Evolutionary conservation across 495 filamentous ascomycete genomes (phyloP).

Genomic region (Apiosordaria backusii): DNA sequence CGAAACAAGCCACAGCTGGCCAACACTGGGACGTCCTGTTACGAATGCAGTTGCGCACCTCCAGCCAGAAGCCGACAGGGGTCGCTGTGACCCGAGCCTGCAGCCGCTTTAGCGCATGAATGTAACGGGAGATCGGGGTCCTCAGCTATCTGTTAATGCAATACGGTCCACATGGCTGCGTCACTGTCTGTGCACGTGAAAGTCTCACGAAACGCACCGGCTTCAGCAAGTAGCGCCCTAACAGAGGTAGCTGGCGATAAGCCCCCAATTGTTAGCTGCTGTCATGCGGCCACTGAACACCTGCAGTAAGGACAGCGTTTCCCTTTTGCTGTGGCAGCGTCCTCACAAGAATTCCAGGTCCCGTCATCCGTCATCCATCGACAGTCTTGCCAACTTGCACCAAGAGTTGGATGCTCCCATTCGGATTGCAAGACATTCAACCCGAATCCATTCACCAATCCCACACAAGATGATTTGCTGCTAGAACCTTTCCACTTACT

Average conservation of each 20-base stretch:
- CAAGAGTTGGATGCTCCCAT: background rate
- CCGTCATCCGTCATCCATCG: constrained; percentile 10
- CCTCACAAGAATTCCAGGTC: constrained; percentile 7
- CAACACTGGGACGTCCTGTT: constrained; percentile 5
- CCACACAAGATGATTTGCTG: constrained; percentile 18
- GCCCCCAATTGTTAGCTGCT: background rate
- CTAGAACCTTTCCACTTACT: constrained; percentile 16
- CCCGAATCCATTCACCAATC: constrained; percentile 2
- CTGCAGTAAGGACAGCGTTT: constrained; percentile 23
- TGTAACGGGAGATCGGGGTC: background rate
- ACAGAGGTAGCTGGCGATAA: constrained; percentile 2
- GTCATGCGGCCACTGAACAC: constrained; percentile 4
- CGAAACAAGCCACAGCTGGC: constrained; percentile 1
- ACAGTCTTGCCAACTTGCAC: constrained; percentile 28
- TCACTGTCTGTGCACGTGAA: background rate
- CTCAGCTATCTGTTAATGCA: constrained; percentile 15
- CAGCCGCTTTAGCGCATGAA: constrained; percentile 15
- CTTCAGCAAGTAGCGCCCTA: background rate
- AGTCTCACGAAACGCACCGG: background rate
- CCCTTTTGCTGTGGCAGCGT: constrained; percentile 18
- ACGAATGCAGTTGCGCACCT: constrained; percentile 8
- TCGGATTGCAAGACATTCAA: constrained; percentile 9
- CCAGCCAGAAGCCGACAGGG: constrained; percentile 5
- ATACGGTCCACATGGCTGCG: background rate
- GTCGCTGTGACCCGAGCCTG: constrained; percentile 7